These are phyloP conservation scores for Fonsecaea nubica DNA, from an alignment of 2,329 filamentous ascomycete species.

Conservation along the genomic window DNA sequence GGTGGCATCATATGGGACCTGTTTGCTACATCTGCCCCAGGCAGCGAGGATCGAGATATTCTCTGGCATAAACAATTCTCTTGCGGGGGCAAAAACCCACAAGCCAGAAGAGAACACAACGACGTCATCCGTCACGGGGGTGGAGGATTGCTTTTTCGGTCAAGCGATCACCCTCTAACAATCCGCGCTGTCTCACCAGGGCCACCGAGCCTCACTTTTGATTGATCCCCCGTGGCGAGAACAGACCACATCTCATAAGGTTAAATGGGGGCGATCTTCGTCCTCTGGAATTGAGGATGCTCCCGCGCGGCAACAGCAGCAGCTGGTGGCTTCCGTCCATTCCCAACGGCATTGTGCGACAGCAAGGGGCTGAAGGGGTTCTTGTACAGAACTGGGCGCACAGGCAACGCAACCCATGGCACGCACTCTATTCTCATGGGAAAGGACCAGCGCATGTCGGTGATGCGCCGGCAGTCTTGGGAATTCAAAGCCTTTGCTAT, in stretches of 20 bases:
- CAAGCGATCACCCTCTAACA: constrained; percentile 23
- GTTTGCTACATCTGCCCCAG: background rate
- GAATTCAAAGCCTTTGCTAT: background rate
- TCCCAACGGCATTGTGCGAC: background rate
- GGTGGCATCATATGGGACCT: background rate
- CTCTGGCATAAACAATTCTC: background rate
- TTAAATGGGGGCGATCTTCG: constrained; percentile 18
- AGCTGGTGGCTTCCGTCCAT: background rate
- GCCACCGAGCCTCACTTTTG: constrained; percentile 15
- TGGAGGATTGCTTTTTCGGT: constrained; percentile 22
- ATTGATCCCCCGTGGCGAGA: constrained; percentile 11
- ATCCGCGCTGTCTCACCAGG: constrained; percentile 27
- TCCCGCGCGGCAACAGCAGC: constrained; percentile 24
- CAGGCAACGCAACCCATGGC: background rate
- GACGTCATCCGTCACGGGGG: constrained; percentile 25
- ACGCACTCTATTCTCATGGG: background rate
- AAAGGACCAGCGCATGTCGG: background rate
- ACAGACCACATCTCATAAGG: background rate
- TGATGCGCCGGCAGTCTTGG: background rate
- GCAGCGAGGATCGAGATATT: background rate
- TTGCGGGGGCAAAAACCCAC: background rate
- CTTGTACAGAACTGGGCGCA: background rate
- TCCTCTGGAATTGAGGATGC: constrained; percentile 13
- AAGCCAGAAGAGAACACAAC: constrained; percentile 13
- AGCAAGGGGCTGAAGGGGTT: background rate